phyloP scores from a whole-genome alignment of 768 basidiomycete genomes.

The Lyophyllum decastes region DNA sequence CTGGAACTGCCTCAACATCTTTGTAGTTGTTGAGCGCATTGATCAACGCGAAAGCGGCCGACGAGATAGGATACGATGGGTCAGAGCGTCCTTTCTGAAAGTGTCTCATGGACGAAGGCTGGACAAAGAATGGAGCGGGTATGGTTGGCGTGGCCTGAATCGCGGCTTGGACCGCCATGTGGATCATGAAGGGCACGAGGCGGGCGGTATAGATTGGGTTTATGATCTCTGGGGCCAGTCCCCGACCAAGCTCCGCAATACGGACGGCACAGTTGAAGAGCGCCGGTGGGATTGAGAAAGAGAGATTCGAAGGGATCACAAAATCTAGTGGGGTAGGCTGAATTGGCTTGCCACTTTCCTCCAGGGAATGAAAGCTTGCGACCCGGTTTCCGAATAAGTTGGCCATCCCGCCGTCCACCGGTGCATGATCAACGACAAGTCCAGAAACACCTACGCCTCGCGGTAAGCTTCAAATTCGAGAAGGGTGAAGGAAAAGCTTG shows the following conservation, averaged over 20 bases:
- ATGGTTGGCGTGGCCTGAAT: not conserved
- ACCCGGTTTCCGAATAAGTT: not conserved
- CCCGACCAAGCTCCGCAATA: not conserved
- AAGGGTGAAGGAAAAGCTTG: not conserved
- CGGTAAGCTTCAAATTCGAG: not conserved
- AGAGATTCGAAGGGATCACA: not conserved
- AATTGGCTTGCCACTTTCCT: not conserved
- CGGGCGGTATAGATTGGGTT: not conserved
- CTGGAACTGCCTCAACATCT: not conserved
- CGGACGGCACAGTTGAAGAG: not conserved
- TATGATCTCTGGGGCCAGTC: not conserved
- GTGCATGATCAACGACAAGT: constrained; percentile 1
- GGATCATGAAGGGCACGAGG: constrained; percentile 2
- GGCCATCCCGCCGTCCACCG: not conserved
- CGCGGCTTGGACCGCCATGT: not conserved
- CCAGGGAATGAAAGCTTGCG: not conserved
- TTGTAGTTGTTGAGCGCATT: not conserved
- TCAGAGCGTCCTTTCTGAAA: not conserved
- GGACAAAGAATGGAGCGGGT: not conserved
- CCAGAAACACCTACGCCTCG: not conserved
- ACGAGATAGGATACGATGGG: not conserved
- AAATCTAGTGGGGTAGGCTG: not conserved
- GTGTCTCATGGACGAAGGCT: not conserved
- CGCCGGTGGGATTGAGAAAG: not conserved
- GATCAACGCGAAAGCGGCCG: not conserved